A percentile compares a stretch with the other conserved stretches of the same genome.
These are phyloP conservation scores for Claviceps quebecensis DNA, from an alignment of 2,329 filamentous ascomycete species.

Conservation along the genomic window DNA sequence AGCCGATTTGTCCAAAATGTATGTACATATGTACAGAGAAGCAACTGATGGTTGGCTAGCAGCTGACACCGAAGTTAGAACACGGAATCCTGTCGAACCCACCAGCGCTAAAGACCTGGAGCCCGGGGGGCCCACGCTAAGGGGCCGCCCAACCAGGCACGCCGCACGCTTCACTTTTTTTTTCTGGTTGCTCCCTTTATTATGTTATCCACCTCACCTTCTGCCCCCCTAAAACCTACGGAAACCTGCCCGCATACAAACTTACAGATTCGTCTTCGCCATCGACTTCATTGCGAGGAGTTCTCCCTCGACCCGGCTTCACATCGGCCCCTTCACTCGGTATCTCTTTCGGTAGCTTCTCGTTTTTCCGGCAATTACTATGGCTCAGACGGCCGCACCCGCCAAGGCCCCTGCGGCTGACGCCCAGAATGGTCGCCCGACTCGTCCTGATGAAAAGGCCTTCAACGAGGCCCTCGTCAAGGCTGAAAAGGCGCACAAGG, in stretches of 20 bases:
- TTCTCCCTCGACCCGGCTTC: conserved; percentile 6
- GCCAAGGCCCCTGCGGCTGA: conserved; percentile 29
- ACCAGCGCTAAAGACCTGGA: not conserved
- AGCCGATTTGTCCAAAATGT: no score
- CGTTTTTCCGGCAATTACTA: conserved; percentile 18
- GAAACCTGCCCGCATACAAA: not conserved
- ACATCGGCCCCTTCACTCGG: conserved; percentile 9
- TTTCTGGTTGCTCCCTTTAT: not conserved
- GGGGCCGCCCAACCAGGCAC: not conserved
- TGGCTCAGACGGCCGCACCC: conserved; percentile 31
- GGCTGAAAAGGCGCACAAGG: conserved; percentile 77
- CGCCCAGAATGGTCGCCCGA: conserved; percentile 45
- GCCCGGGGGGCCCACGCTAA: not conserved
- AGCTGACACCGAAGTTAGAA: no score
- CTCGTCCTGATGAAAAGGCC: conserved; percentile 73
- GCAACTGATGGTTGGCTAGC: no score
- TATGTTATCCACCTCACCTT: not conserved
- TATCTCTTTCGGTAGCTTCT: conserved; percentile 3
- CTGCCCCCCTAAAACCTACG: not conserved
- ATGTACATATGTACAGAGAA: no score
- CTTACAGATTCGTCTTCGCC: not conserved
- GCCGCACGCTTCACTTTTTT: not conserved
- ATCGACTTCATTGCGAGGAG: conserved; percentile 4
- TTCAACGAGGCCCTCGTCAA: conserved; percentile 69
- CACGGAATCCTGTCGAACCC: not conserved